Base-by-base conservation (phyloP, 164 flowering plant species). In the Litsea cubeba region DNA sequence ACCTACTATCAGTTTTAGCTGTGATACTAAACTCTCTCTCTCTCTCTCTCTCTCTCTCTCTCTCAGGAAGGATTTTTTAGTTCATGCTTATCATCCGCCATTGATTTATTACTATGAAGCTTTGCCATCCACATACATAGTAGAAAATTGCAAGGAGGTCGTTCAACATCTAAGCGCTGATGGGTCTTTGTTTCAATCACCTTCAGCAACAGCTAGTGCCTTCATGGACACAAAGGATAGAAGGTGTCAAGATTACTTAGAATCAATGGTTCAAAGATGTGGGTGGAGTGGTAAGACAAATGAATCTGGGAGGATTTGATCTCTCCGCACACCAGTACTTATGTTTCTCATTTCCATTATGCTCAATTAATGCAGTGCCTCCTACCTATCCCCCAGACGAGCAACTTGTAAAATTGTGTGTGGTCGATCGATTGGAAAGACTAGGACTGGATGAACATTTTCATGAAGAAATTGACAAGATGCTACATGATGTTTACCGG, bases 131-230 rank as follows among this genome's bases (percentile, higher is more conserved):
- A 50, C 74, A 0, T 73, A 75, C 62, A 18, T 1, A 17, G 46
- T 32, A 66, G 35, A 40, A 40, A 40, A 69, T 54, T 50, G 54
- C 62, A 71, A 81, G 2, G 70, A 35, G 15, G 60, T 83, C 17
- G 58, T 49, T 30, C 40, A 68, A 51, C 65, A 80, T 69, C 71
- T 82, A 65, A 76, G 78, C 32, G 65, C 23, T 23, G 82, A 82
- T 65, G 88, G 88, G 1, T 86, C 86, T 1, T 46, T 86, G 5
- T 83, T 82, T 50, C 85, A 79, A 65, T 86, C 87, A 7, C 88
- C 88, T 3, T 80, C 87, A 0, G 87, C 88, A 20, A 81, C 87
- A 0, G 85, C 85, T 1, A 12, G 26, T 12, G 84, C 84, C 0
- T 82, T 74, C 46, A 84, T 86, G 83, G 71, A 62, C 5, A 82